Percentiles rank a stretch among this genome's conserved stretches.
Conservation (phyloP, 73 alveolate species). For the Tetrahymena elliotti region DNA sequence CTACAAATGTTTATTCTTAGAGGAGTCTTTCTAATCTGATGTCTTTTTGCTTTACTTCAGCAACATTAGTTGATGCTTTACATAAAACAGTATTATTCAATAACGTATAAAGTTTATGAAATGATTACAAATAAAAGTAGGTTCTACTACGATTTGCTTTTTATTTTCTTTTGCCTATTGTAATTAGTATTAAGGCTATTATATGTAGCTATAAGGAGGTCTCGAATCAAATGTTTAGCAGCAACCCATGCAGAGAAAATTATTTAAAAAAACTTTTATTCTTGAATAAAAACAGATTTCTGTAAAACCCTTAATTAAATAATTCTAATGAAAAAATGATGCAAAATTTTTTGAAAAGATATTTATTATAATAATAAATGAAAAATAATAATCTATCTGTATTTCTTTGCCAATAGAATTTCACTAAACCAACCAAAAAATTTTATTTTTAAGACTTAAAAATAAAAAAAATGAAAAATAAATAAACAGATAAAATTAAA, state of each 20-base stretch:
- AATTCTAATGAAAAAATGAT: too few relatives aligned
- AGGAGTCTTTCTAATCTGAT: not conserved
- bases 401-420: too few relatives aligned
- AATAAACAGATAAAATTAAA: too few relatives aligned
- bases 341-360: too few relatives aligned
- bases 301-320: not conserved
- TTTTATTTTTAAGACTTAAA: too few relatives aligned
- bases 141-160: not conserved
- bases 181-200: not conserved
- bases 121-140: not conserved
- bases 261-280: not conserved
- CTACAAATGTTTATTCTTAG: not conserved
- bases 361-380: too few relatives aligned
- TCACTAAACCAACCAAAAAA: too few relatives aligned
- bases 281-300: not conserved
- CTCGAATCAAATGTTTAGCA: not conserved
- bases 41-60: not conserved
- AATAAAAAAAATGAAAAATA: too few relatives aligned
- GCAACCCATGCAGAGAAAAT: not conserved
- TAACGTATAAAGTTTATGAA: not conserved
- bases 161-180: not conserved
- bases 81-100: not conserved
- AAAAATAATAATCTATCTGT: too few relatives aligned
- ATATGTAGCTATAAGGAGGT: not conserved
- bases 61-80: not conserved